A percentile compares a stretch with the other conserved stretches of the same genome.
Evolutionary conservation across 768 basidiomycete species (phyloP).

Genomic region (Lactarius sp.): DNA sequence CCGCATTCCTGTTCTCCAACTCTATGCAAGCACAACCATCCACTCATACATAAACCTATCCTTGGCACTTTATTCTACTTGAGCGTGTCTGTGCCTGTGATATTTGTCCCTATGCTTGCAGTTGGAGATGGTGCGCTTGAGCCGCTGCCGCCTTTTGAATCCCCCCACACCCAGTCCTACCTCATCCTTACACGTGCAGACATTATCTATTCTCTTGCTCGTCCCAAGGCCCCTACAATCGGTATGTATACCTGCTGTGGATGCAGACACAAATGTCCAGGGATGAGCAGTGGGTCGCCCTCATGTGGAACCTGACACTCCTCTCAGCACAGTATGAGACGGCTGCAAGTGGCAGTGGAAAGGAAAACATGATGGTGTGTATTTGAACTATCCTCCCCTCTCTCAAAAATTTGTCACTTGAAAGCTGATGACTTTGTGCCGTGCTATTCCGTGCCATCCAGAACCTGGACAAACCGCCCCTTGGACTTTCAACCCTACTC

Average conservation of each 20-base stretch:
- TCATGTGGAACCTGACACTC: too few relatives aligned
- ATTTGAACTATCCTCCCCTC: too few relatives aligned
- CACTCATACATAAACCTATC: constrained; percentile 40
- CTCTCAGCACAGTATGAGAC: too few relatives aligned
- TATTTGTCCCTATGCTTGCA: constrained; percentile 34
- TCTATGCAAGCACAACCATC: constrained; percentile 43
- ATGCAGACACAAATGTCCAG: constrained; percentile 11
- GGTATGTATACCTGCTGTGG: too few relatives aligned
- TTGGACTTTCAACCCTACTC: too few relatives aligned
- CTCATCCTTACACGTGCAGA: constrained; percentile 28
- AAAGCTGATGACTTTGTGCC: too few relatives aligned
- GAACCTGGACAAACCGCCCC: too few relatives aligned
- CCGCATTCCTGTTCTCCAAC: constrained; percentile 33
- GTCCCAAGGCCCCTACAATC: not conserved
- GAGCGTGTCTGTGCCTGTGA: not conserved
- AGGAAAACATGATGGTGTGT: too few relatives aligned
- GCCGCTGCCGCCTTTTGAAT: constrained; percentile 17
- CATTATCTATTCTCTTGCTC: not conserved
- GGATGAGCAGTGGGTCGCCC: too few relatives aligned
- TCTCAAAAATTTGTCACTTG: not conserved
- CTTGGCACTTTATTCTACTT: not conserved
- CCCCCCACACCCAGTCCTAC: constrained; percentile 22
- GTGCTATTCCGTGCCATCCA: too few relatives aligned
- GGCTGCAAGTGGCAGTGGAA: too few relatives aligned
- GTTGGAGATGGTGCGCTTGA: constrained; percentile 29